phyloP scores from a whole-genome alignment of 768 basidiomycete genomes.

The Rhodotorula kratochvilovae region DNA sequence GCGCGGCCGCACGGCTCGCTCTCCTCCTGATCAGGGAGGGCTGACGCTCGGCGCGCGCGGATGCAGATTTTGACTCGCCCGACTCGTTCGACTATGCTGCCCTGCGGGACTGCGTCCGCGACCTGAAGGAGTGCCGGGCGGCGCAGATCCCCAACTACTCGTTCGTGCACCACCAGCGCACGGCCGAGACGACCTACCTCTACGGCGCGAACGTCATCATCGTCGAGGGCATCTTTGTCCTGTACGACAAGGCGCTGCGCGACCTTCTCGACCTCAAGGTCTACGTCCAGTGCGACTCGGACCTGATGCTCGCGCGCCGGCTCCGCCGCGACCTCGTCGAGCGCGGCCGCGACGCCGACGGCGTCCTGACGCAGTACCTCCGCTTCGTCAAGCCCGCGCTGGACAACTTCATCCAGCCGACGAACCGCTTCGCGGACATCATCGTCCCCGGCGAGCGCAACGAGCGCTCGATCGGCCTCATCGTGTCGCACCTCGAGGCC shows the following conservation, averaged over 20 bases:
- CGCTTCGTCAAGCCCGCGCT: constrained; percentile 85
- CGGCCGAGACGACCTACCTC: constrained; percentile 55
- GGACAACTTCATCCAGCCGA: constrained; percentile 88
- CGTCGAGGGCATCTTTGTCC: constrained; percentile 85
- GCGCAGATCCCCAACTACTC: constrained; percentile 88
- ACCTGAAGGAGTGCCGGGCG: constrained; percentile 76
- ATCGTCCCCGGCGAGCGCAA: constrained; percentile 95
- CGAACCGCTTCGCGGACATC: constrained; percentile 78
- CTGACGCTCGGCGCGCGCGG: constrained; percentile 42
- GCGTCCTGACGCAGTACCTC: constrained; percentile 65
- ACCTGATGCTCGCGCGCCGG: constrained; percentile 92
- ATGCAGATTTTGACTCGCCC: constrained; percentile 83
- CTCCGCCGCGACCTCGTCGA: constrained; percentile 83
- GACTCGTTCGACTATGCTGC: constrained; percentile 84
- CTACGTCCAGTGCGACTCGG: constrained; percentile 82
- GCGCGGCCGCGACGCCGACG: constrained; percentile 75
- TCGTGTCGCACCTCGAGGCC: constrained; percentile 79
- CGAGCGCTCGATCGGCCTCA: constrained; percentile 82
- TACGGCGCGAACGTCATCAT: constrained; percentile 38
- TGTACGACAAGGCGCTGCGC: constrained; percentile 73
- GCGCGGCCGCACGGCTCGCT: too few relatives aligned
- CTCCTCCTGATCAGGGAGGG: too few relatives aligned
- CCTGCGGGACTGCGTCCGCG: constrained; percentile 80
- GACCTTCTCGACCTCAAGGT: constrained; percentile 89
- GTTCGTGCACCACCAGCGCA: constrained; percentile 79